Percentiles rank a stretch among this genome's conserved stretches.
These are phyloP conservation scores for Hermanozyma aechmeae DNA, from an alignment of 805 yeast species.

Conservation along the genomic window DNA sequence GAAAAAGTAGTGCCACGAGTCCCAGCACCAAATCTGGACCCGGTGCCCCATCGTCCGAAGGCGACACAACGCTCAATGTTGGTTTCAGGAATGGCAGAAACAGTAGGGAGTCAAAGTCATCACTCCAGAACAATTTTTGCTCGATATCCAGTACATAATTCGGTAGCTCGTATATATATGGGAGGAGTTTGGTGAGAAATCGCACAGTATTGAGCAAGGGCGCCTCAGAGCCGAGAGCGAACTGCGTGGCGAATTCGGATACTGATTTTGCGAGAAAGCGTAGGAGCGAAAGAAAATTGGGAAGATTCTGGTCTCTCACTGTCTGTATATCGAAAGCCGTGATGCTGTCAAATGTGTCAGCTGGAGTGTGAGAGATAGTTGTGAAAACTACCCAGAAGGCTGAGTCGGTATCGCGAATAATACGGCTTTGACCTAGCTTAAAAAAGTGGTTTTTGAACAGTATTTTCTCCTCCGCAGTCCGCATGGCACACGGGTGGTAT, in stretches of 20 bases:
- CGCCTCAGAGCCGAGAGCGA: no score
- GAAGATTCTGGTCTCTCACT: slow-evolving; percentile 47
- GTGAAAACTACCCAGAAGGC: slow-evolving; percentile 24
- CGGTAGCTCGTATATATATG: slow-evolving; percentile 53
- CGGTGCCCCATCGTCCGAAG: no score
- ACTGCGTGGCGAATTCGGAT: no score
- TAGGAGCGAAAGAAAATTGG: slow-evolving; percentile 49
- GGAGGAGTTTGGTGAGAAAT: slow-evolving; percentile 54
- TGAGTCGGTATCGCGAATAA: slow-evolving; percentile 15
- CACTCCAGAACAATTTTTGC: slow-evolving; percentile 19
- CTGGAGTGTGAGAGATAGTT: slow-evolving; percentile 35
- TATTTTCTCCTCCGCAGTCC: slow-evolving; percentile 61
- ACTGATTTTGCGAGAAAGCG: no score
- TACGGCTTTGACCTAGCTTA: slow-evolving; percentile 40
- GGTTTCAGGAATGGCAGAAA: no score
- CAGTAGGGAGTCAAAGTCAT: slow-evolving; percentile 36
- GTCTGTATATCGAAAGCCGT: slow-evolving; percentile 49
- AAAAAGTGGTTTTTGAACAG: slow-evolving; percentile 52
- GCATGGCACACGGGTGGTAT: slow-evolving; percentile 38
- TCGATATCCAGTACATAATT: slow-evolving; percentile 16
- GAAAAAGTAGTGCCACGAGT: no score
- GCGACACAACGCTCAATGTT: no score
- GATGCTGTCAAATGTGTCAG: slow-evolving; percentile 51
- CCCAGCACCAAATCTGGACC: no score
- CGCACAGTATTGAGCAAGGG: slow-evolving; percentile 57